A percentile compares a stretch with the other conserved stretches of the same genome.
Evolutionary conservation across 1,284 basidiomycete species (phyloP).

Genomic region (Wolfiporia cocos): DNA sequence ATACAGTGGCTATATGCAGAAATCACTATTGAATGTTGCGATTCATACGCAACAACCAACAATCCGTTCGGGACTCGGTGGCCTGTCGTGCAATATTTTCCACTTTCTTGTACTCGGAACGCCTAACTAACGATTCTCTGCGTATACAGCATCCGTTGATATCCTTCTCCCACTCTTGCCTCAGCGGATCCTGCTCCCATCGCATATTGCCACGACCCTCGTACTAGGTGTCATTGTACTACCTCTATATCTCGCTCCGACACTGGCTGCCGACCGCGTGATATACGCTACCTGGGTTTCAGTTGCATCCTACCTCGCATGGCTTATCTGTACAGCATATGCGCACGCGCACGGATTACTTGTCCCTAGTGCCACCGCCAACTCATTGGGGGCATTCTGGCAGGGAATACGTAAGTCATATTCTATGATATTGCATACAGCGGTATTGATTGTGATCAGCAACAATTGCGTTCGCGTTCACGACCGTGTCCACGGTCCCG

Average conservation of each 20-base stretch:
- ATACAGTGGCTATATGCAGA: too few species aligned
- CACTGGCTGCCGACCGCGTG: constrained; percentile 45
- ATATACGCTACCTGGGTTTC: constrained; percentile 54
- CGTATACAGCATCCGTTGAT: constrained; percentile 42
- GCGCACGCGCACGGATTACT: constrained; percentile 42
- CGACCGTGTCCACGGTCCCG: constrained; percentile 56
- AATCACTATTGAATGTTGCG: too few species aligned
- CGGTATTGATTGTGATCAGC: constrained; percentile 25
- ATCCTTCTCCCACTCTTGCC: constrained; percentile 41
- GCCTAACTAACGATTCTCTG: too few species aligned
- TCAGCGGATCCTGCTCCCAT: constrained; percentile 21
- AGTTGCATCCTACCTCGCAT: constrained; percentile 47
- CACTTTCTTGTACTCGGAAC: too few species aligned
- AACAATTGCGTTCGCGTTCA: constrained; percentile 55
- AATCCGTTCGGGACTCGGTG: too few species aligned
- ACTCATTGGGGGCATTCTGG: constrained; percentile 47
- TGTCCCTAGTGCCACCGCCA: constrained; percentile 29
- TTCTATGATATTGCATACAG: background rate
- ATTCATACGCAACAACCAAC: too few species aligned
- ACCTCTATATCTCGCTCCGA: constrained; percentile 46
- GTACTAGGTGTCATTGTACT: constrained; percentile 36
- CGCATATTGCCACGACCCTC: constrained; percentile 30
- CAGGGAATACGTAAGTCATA: constrained; percentile 53
- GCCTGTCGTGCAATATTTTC: too few species aligned
- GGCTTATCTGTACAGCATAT: constrained; percentile 47